Conservation (phyloP, 1,284 basidiomycete genomes). For the Cutaneotrichosporon daszewskae region DNA sequence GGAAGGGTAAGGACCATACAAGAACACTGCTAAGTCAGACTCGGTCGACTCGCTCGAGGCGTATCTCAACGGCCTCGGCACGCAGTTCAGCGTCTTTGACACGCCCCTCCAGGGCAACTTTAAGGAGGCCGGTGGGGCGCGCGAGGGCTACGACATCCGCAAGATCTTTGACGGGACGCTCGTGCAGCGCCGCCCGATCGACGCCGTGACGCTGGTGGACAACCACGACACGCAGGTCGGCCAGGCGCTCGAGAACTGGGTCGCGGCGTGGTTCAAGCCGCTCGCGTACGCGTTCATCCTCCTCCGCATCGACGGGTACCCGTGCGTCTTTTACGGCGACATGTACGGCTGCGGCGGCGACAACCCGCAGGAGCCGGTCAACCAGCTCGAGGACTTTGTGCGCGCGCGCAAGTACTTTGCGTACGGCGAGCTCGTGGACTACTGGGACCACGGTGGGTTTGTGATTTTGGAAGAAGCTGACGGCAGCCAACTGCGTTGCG, state of each 20-base stretch:
- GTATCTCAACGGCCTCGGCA: slow-evolving; percentile 48
- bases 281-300: slow-evolving; percentile 77
- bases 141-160: slow-evolving; percentile 52
- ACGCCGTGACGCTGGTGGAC: slow-evolving; percentile 57
- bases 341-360: slow-evolving; percentile 55
- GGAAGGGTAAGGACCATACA: slow-evolving; percentile 44
- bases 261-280: slow-evolving; percentile 55
- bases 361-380: slow-evolving; percentile 49
- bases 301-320: slow-evolving; percentile 74
- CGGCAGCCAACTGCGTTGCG: slow-evolving; percentile 47
- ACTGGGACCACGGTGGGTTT: slow-evolving; percentile 52
- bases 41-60: slow-evolving; percentile 36
- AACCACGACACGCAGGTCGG: slow-evolving; percentile 56
- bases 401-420: slow-evolving; percentile 53
- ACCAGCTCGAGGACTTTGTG: slow-evolving; percentile 53
- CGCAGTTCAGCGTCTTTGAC: slow-evolving; percentile 57
- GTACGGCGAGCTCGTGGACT: slow-evolving; percentile 53
- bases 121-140: slow-evolving; percentile 53
- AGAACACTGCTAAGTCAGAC: slow-evolving; percentile 21
- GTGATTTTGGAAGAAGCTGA: neutral
- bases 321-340: slow-evolving; percentile 92
- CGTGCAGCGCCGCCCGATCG: slow-evolving; percentile 53
- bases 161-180: slow-evolving; percentile 56
- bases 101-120: slow-evolving; percentile 53
- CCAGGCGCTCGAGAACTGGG: slow-evolving; percentile 54